Conservation (phyloP, 75 land plant species). For the Adiantum capillusveneris region DNA sequence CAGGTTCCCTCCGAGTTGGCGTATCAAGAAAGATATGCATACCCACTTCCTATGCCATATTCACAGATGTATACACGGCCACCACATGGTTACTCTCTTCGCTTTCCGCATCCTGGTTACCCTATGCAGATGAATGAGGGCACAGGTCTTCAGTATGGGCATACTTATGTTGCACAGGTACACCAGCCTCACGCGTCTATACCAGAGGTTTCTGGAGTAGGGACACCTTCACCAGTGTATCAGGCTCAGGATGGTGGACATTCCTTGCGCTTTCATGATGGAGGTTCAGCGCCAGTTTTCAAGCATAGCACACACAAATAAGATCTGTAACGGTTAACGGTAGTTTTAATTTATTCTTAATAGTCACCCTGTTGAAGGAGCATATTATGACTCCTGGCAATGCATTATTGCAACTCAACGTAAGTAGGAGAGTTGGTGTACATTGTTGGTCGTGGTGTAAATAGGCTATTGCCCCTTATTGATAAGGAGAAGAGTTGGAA, state of each 20-base stretch:
- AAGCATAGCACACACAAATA: too few relatives aligned
- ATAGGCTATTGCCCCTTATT: too few relatives aligned
- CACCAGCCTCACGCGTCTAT: background rate
- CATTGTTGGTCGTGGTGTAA: too few relatives aligned
- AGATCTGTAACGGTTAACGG: too few relatives aligned
- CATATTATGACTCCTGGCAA: too few relatives aligned
- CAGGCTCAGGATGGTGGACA: slow-evolving; percentile 2
- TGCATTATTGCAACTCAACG: too few relatives aligned
- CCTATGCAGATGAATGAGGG: background rate
- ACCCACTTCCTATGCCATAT: slow-evolving; percentile 2
- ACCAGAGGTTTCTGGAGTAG: background rate
- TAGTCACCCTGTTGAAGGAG: too few relatives aligned
- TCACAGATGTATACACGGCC: slow-evolving; percentile 1
- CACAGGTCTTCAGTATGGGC: background rate
- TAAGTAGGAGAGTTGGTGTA: too few relatives aligned
- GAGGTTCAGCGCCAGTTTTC: too few relatives aligned
- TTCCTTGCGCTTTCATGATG: too few relatives aligned
- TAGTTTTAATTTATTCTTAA: too few relatives aligned
- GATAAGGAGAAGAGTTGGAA: too few relatives aligned
- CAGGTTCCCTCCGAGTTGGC: background rate
- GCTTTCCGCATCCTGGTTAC: slow-evolving; percentile 3
- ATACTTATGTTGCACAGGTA: background rate
- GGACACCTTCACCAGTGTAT: background rate
- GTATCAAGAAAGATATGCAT: background rate
- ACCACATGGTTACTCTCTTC: background rate